phyloP scores from a whole-genome alignment of 2,329 filamentous ascomycete genomes.

The Cytospora mali region DNA sequence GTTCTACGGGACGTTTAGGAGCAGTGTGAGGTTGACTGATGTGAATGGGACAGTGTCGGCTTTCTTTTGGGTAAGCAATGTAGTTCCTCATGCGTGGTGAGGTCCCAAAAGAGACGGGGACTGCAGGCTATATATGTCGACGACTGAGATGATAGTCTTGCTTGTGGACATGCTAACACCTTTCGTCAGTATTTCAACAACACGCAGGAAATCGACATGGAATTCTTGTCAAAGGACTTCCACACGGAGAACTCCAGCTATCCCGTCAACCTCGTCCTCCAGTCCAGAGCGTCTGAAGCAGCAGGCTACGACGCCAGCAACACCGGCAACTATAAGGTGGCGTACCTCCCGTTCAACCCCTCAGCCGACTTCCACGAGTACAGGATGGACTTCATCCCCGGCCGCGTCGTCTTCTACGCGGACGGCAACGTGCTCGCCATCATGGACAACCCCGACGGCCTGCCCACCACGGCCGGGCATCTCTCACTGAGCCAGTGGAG shows the following conservation, averaged over 20 bases:
- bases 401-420: constrained; percentile 67
- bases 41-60: constrained; percentile 71
- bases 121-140: not conserved
- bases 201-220: constrained; percentile 79
- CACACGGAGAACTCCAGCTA: constrained; percentile 51
- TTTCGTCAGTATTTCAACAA: constrained; percentile 70
- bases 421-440: constrained; percentile 61
- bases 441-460: constrained; percentile 54
- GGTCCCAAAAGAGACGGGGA: not conserved
- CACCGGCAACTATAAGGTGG: constrained; percentile 60
- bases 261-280: constrained; percentile 74
- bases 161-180: constrained; percentile 22
- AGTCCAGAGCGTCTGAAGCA: constrained; percentile 61
- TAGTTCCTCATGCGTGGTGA: not conserved
- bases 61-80: constrained; percentile 71
- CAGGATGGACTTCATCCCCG: constrained; percentile 72
- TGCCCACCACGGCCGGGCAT: constrained; percentile 65
- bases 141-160: not conserved
- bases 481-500: constrained; percentile 77
- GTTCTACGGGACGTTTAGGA: constrained; percentile 70
- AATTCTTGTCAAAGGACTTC: constrained; percentile 72
- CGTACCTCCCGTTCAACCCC: constrained; percentile 67
- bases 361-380: constrained; percentile 73
- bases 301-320: constrained; percentile 64
- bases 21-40: constrained; percentile 64